Percentiles rank a stretch among this genome's conserved stretches.
These are phyloP conservation scores for Sugiyamaella novakii DNA, from an alignment of 1,139 yeast genomes.

Conservation along the genomic window DNA sequence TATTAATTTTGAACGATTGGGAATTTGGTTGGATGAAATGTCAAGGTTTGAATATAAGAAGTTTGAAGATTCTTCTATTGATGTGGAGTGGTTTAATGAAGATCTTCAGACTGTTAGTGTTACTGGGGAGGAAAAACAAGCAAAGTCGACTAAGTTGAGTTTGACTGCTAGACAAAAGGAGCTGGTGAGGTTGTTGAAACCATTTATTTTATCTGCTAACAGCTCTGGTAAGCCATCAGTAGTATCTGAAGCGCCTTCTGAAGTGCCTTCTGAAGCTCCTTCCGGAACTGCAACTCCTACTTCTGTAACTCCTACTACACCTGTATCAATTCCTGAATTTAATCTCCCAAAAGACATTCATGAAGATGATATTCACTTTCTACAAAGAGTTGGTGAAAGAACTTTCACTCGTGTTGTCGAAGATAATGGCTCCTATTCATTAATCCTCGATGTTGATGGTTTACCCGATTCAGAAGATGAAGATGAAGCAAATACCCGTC, in stretches of 20 bases:
- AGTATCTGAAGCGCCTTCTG: constrained; percentile 16
- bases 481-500: constrained; percentile 43
- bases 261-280: constrained; percentile 19
- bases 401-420: constrained; percentile 34
- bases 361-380: constrained; percentile 36
- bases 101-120: constrained; percentile 78
- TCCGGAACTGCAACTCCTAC: background rate
- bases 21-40: constrained; percentile 77
- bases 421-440: constrained; percentile 24
- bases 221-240: constrained; percentile 24
- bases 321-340: constrained; percentile 23
- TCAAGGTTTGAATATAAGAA: constrained; percentile 65
- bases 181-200: constrained; percentile 34
- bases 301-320: constrained; percentile 7
- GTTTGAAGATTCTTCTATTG: constrained; percentile 67
- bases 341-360: constrained; percentile 25
- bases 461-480: constrained; percentile 63
- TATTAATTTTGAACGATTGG: constrained; percentile 72
- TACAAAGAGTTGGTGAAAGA: constrained; percentile 35
- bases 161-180: constrained; percentile 70
- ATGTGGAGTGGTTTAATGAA: constrained; percentile 88
- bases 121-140: constrained; percentile 67
- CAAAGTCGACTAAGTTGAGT: constrained; percentile 49
- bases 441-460: constrained; percentile 68
- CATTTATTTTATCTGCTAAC: constrained; percentile 34